Evolutionary conservation across 1,284 basidiomycete species (phyloP), one percentile per base, ranked within the genome.

Genomic region (Moesziomyces sp.): DNA sequence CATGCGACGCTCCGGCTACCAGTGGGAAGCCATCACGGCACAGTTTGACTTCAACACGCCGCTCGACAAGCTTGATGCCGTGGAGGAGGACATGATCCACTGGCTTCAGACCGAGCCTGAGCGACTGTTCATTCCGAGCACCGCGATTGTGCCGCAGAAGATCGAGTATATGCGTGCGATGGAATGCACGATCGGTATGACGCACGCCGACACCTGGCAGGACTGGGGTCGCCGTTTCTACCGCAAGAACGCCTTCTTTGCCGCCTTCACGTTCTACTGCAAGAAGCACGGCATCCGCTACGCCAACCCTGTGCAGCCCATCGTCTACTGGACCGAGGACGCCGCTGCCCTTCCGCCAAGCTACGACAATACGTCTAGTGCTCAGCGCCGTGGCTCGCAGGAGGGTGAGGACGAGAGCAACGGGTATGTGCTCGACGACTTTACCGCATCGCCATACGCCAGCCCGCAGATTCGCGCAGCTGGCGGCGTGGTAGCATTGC

Each of bases 71-170:
- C 71, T 83, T 21, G 80, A 83, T 46, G 80, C 80, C 19, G 62
- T 83, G 19, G 76, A 82, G 55, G 66, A 54, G n/a, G 81, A 83
- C 46, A 65, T 83, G 65, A 82, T 76, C 50, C 70, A 83, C 65
- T 83, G 81, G 81, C 69, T 83, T 2, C 73, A 80, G 51, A 82
- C 80, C 45, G 81, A 83, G 56, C 74, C 76, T 3, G 81, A 83
- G 40, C 74, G 80, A 7, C 69, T 80, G 46, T 83, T 83, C 45
- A 62, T 81, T 42, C 80, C 80, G 5, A 76, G 78, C 46, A 78
- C 80, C 3, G 69, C 75, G 21, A 78, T 83, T 30, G 74, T 80
- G 3, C 78, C 77, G 28, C 78, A 81, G 49, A 58, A 64, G 58
- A 76, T 82, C 63, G 67, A 76, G 44, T 79, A 77, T 65, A 80